Evolutionary conservation across 352 stramenopile genomes (phyloP).

Genomic region (Phytopythium boreale): DNA sequence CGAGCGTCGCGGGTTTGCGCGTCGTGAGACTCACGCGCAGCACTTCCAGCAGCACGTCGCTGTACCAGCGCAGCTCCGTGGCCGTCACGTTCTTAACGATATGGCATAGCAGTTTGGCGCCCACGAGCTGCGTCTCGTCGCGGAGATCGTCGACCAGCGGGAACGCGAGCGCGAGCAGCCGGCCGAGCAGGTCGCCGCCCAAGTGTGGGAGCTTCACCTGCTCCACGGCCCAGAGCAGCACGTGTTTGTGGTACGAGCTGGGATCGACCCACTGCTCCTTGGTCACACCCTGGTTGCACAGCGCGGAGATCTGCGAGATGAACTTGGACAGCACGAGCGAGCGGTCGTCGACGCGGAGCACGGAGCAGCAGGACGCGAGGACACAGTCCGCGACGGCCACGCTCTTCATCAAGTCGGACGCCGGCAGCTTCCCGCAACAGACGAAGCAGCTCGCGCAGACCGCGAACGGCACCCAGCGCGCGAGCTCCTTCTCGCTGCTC

Average conservation of each 20-base stretch:
- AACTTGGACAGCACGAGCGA: conserved; percentile 26
- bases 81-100: conserved; percentile 57
- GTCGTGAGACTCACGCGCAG: conserved; percentile 59
- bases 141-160: conserved; percentile 74
- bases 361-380: conserved; percentile 17
- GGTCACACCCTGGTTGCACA: conserved; percentile 45
- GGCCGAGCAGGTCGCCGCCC: conserved; percentile 65
- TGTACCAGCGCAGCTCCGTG: conserved; percentile 82
- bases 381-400: conserved; percentile 16
- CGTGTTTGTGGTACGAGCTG: conserved; percentile 45
- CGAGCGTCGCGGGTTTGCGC: conserved; percentile 51
- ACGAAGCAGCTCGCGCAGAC: conserved; percentile 35
- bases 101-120: conserved; percentile 56
- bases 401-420: conserved; percentile 22
- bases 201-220: conserved; percentile 62
- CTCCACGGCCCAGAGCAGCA: conserved; percentile 47
- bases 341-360: conserved; percentile 10
- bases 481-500: conserved; percentile 15
- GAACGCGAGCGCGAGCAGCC: conserved; percentile 72
- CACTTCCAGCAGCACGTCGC: conserved; percentile 73
- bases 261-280: conserved; percentile 69
- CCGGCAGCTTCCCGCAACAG: conserved; percentile 18
- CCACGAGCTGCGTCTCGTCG: conserved; percentile 58
- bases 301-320: conserved; percentile 31
- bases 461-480: conserved; percentile 38